Percentiles rank a stretch among this genome's conserved stretches.
Evolutionary conservation across 2,329 filamentous ascomycete species (phyloP).

Genomic region (Paecilomyces dactylethromorphus): DNA sequence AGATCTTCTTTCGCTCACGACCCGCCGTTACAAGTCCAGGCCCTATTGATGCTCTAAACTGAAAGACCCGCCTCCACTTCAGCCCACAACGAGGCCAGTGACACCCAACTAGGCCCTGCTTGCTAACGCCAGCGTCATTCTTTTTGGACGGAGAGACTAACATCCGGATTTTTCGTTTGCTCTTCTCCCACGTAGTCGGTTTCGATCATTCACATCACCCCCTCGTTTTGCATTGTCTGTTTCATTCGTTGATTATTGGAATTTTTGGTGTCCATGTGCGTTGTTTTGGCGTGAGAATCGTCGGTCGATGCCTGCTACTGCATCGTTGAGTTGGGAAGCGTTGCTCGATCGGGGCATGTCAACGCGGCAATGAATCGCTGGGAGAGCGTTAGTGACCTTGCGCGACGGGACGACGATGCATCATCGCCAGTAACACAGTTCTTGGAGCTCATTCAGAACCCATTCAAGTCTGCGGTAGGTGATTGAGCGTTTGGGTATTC

Average conservation of each 20-base stretch:
- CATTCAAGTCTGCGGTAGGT: conserved; percentile 39
- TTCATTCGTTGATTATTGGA: neutral
- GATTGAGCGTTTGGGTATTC: neutral
- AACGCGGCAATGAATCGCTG: neutral
- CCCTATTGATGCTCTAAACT: neutral
- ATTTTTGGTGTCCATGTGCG: neutral
- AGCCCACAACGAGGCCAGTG: neutral
- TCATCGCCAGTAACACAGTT: conserved; percentile 29
- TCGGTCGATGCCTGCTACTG: neutral
- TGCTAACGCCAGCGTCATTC: neutral
- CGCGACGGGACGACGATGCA: conserved; percentile 17
- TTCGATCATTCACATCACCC: neutral
- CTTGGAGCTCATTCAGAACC: conserved; percentile 38
- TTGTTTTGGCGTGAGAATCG: neutral
- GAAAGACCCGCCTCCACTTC: neutral
- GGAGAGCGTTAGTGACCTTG: neutral
- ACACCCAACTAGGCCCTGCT: neutral
- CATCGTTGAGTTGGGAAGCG: neutral
- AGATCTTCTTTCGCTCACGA: neutral
- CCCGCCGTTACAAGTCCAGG: neutral
- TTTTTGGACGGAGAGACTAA: neutral
- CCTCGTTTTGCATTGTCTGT: neutral
- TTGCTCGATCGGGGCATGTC: neutral
- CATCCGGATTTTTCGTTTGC: neutral
- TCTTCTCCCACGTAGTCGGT: neutral